These are phyloP conservation scores for Tarenaya hassleriana DNA, from an alignment of 345 rosid species.

Conservation along the genomic window DNA sequence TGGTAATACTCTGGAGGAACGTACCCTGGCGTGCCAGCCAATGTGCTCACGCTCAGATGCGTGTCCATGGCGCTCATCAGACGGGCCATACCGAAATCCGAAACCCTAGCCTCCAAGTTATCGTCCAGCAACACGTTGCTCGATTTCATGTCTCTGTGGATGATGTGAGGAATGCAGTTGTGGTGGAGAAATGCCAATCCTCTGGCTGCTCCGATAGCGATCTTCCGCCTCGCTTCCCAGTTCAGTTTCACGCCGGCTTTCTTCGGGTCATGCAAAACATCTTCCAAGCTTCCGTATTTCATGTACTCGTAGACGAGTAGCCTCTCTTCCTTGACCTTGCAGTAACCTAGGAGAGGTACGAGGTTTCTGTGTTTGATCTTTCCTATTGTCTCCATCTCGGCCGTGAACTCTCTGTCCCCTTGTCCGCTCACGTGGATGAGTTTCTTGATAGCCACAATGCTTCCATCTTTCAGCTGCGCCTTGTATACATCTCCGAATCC, in stretches of 20 bases:
- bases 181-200: slow-evolving; percentile 92
- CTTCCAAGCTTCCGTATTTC: slow-evolving; percentile 92
- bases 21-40: slow-evolving; percentile 95
- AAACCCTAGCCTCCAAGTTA: slow-evolving; percentile 83
- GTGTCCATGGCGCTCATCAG: slow-evolving; percentile 86
- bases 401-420: slow-evolving; percentile 90
- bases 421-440: slow-evolving; percentile 89
- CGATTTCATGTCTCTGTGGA: slow-evolving; percentile 97
- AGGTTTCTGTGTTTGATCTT: slow-evolving; percentile 91
- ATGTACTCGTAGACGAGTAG: slow-evolving; percentile 92
- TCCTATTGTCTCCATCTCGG: slow-evolving; percentile 98
- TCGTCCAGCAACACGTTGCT: slow-evolving; percentile 90
- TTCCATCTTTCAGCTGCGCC: slow-evolving; percentile 83
- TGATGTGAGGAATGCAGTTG: slow-evolving; percentile 77
- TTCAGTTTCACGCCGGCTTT: slow-evolving; percentile 62
- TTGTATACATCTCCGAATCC: slow-evolving; percentile 98
- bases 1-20: slow-evolving; percentile 98
- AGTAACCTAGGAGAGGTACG: slow-evolving; percentile 87
- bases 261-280: slow-evolving; percentile 67
- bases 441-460: slow-evolving; percentile 87
- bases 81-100: slow-evolving; percentile 98
- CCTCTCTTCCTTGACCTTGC: slow-evolving; percentile 88
- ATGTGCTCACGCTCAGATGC: slow-evolving; percentile 92
- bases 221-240: slow-evolving; percentile 77
- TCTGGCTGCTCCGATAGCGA: slow-evolving; percentile 86